Conservation (phyloP, 129 eudicot species). For the Ambrosia trifida region DNA sequence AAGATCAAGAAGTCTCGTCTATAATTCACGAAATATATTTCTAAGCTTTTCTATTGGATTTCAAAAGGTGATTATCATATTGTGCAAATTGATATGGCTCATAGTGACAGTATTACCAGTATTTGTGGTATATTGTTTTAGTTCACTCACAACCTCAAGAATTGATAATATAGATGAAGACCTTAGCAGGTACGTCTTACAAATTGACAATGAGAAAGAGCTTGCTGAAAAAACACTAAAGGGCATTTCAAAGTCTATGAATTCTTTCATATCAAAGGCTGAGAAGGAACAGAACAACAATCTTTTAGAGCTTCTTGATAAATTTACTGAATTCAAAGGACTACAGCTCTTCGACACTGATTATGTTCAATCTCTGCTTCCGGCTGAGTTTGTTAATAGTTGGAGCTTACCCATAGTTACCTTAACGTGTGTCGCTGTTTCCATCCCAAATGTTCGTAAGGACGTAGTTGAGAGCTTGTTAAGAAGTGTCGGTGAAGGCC, state of each 20-base stretch:
- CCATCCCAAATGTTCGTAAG: constrained; percentile 4
- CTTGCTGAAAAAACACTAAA: constrained; percentile 4
- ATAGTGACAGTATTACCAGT: neutral
- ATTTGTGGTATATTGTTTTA: neutral
- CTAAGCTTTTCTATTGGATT: constrained; percentile 22
- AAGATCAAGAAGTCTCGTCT: constrained; percentile 1
- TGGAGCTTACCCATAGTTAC: constrained; percentile 34
- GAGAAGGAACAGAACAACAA: constrained; percentile 14
- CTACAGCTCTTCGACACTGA: constrained; percentile 15
- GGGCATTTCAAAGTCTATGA: constrained; percentile 9
- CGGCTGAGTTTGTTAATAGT: constrained; percentile 8
- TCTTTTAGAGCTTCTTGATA: constrained; percentile 23
- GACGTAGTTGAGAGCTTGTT: neutral
- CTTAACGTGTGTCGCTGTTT: constrained; percentile 23
- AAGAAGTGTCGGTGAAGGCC: constrained; percentile 25
- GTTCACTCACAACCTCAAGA: neutral
- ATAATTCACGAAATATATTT: neutral
- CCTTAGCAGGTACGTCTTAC: constrained; percentile 17
- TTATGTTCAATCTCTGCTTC: constrained; percentile 15
- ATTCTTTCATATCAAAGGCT: neutral
- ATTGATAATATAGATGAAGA: neutral
- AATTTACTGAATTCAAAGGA: constrained; percentile 21
- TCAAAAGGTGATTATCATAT: constrained; percentile 19
- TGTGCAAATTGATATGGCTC: constrained; percentile 12
- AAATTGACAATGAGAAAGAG: constrained; percentile 6